Base-by-base conservation (phyloP, 768 basidiomycete genomes). In the Rhodotorula graminis region DNA sequence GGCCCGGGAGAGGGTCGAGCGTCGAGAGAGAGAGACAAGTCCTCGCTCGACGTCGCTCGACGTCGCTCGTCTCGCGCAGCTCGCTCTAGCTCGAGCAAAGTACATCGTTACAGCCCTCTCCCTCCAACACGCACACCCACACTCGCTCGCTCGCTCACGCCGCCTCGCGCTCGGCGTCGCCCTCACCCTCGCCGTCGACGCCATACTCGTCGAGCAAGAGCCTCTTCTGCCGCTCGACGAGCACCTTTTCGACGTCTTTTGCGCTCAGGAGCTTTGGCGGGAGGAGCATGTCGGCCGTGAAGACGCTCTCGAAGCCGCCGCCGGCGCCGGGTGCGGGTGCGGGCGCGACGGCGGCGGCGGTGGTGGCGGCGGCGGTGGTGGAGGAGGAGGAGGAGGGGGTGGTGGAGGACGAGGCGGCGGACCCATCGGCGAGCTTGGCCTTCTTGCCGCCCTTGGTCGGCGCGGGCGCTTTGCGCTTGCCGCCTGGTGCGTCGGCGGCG, bases 211-310 rank as follows among this genome's bases (percentile, higher is more conserved):
- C 72, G 42, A 76, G 55, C 55, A 76, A 27, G 27, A 70, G 61
- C 19, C 55, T 46, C 61, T 76, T 76, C 58, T 76, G 75, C 60
- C 66, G 23, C 50, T 56, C 60, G 21, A 76, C 75, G 31, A 76
- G 58, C 55, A 47, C 64, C 69, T 65, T 66, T 55, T 76, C 75
- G 61, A 76, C 71, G 70, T 76, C 69, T 44, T 71, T 66, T 23
- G 63, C 47, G 8, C 40, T 63, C 42, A 76, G 50, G 33, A 76
- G 56, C 60, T 64, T 57, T 10, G 72, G 75, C 27, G 63, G 66
- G 44, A 59, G 61, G 16, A 76, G 37, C 66, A 61, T 44, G 46
- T 76, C 72, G 47, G 69, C 63, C 42, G 25, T 53, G 31, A 76
- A 70, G 31, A 76, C 66, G 64, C 66, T 71, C 67, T 71, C 58